phyloP scores from a whole-genome alignment of 2,329 filamentous ascomycete species.

The Aspergillus intermedius region DNA sequence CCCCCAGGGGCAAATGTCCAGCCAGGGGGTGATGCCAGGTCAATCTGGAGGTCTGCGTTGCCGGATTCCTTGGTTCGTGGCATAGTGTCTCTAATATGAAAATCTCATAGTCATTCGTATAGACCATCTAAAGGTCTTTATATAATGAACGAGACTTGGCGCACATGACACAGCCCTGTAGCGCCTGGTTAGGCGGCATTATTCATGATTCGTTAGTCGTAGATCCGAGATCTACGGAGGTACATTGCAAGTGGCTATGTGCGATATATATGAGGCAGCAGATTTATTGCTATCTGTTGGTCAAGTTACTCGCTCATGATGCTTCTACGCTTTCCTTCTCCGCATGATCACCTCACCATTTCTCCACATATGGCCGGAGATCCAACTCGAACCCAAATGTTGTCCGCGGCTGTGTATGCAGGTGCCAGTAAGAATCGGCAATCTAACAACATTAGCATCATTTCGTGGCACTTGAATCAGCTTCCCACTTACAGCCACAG shows the following conservation, averaged over 20 bases:
- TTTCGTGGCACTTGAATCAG: neutral
- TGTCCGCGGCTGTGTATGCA: constrained; percentile 73
- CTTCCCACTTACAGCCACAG: constrained; percentile 58
- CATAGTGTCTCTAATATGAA: neutral
- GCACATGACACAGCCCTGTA: no score
- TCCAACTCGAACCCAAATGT: constrained; percentile 79
- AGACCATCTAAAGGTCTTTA: no score
- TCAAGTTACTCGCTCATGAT: no score
- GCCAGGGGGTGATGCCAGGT: constrained; percentile 10
- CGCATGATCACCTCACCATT: constrained; percentile 53
- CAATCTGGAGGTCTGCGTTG: constrained; percentile 4
- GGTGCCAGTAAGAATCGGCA: constrained; percentile 76
- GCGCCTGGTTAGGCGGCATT: no score
- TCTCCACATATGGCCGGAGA: constrained; percentile 73
- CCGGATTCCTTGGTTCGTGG: neutral
- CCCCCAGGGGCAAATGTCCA: constrained; percentile 13
- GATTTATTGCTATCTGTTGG: no score
- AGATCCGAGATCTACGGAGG: no score
- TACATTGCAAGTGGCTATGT: no score
- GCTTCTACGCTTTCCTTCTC: no score
- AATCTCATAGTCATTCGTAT: no score
- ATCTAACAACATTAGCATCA: constrained; percentile 50
- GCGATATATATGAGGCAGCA: no score
- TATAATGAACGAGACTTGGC: no score
- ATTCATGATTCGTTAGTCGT: no score